Base-by-base conservation (phyloP, 305 asterid genomes). In the Plantago rigida region DNA sequence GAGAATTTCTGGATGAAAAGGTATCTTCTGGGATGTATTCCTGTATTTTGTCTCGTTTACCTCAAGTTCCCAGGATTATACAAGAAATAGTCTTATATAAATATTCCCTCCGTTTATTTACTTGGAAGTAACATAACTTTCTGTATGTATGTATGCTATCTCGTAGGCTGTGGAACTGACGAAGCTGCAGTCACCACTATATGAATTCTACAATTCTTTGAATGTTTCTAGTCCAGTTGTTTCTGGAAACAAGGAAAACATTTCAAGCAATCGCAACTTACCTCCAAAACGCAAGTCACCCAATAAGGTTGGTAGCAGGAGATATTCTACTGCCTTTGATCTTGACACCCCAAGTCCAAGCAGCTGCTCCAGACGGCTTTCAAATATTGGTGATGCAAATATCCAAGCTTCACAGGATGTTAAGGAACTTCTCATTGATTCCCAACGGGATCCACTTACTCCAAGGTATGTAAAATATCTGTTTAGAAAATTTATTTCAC, bases 231-330 rank as follows among this genome's bases (percentile, higher is more conserved):
- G 83, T 78, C 83, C 84, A 46, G 81, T 66, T 61, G 84, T 71
- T 57, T 52, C 66, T 63, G 86, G 78, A 54, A 78, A 81, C 76
- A 87, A 89, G 81, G 99, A 93, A 76, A 93, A 93, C 67, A 61
- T 81, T 58, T 64, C 84, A 52, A 84, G 69, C 74, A 89, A 82
- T 66, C 49, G 77, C 71, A 82, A 82, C 67, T 79, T 93, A 67
- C 99, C 99, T 39, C 99, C 96, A 12, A 93, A 89, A 75, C 84
- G 96, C 69, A 83, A 71, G 76, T 93, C 99, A 11, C 99, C 99
- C 0, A 89, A 77, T 62, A 77, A 81, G 66, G 62, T 83, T 42
- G 78, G 74, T 28, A 77, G 78, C 67, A 78, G 94, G 73, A 77
- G 97, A 70, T 64, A 85, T 69, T 93, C 99, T 70, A 69, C 92